phyloP scores from a whole-genome alignment of 1,284 basidiomycete genomes.

The Cryptococcus hybrid region DNA sequence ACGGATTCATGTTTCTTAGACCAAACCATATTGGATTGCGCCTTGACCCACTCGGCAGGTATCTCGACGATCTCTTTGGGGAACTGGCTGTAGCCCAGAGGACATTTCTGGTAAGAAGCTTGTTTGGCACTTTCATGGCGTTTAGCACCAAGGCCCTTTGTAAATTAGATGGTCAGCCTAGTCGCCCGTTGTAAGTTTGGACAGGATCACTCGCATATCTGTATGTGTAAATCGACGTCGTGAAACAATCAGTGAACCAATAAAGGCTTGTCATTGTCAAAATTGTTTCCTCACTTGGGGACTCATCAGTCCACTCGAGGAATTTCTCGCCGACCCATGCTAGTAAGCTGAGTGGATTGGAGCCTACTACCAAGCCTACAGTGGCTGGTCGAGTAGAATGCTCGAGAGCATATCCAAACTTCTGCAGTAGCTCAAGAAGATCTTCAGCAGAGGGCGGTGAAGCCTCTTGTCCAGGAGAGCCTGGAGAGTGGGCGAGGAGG shows the following conservation, averaged over 20 bases:
- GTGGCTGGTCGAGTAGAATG: slow-evolving; percentile 50
- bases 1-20: slow-evolving; percentile 25
- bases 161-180: neutral
- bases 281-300: slow-evolving; percentile 32
- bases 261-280: slow-evolving; percentile 48
- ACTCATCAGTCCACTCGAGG: slow-evolving; percentile 46
- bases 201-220: slow-evolving; percentile 34
- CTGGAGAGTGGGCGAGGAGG: too few species aligned
- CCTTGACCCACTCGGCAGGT: slow-evolving; percentile 29
- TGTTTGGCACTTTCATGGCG: slow-evolving; percentile 15
- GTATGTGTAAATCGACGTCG: slow-evolving; percentile 51
- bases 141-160: slow-evolving; percentile 18
- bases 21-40: slow-evolving; percentile 15
- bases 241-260: slow-evolving; percentile 49
- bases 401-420: slow-evolving; percentile 22
- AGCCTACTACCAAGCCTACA: slow-evolving; percentile 45
- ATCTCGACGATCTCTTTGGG: slow-evolving; percentile 45
- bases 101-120: slow-evolving; percentile 35
- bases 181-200: neutral
- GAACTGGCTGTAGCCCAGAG: slow-evolving; percentile 49
- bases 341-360: slow-evolving; percentile 46
- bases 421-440: neutral
- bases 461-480: too few species aligned
- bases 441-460: neutral
- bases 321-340: slow-evolving; percentile 53